Evolutionary conservation across 139 green algal species (phyloP).

Genomic region (Dunaliella primolecta): DNA sequence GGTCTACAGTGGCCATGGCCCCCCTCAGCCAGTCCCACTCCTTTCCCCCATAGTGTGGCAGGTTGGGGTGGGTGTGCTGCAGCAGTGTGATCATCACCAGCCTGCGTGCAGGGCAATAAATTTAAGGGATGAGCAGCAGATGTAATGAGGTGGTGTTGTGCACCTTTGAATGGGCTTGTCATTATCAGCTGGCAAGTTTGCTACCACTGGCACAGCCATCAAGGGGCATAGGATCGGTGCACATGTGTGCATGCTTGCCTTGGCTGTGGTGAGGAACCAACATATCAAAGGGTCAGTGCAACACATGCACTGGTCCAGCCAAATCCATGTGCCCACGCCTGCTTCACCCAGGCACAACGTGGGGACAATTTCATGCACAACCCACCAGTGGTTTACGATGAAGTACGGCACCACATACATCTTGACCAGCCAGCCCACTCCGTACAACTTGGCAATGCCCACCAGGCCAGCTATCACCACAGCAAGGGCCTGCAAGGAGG

Average conservation of each 20-base stretch:
- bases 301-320: neutral
- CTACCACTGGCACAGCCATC: too few species aligned
- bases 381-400: slow-evolving; percentile 86
- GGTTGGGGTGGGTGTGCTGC: slow-evolving; percentile 83
- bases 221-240: too few species aligned
- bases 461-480: slow-evolving; percentile 52
- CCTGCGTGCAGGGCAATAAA: neutral
- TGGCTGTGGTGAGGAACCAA: too few species aligned
- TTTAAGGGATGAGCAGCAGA: neutral
- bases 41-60: slow-evolving; percentile 75
- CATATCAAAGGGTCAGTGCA: too few species aligned
- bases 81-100: slow-evolving; percentile 80
- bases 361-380: too few species aligned
- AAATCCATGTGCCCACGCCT: neutral
- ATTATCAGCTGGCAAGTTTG: too few species aligned
- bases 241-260: too few species aligned
- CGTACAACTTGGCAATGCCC: slow-evolving; percentile 41
- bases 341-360: too few species aligned
- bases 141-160: neutral
- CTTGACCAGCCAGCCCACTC: slow-evolving; percentile 69
- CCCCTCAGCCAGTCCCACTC: slow-evolving; percentile 92
- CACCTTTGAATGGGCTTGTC: too few species aligned
- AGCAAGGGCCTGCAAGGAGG: slow-evolving; percentile 27
- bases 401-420: slow-evolving; percentile 82
- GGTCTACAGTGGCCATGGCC: slow-evolving; percentile 83